Base-by-base conservation (phyloP, 1,284 basidiomycete species). In the Lignosus rhinocerotis region DNA sequence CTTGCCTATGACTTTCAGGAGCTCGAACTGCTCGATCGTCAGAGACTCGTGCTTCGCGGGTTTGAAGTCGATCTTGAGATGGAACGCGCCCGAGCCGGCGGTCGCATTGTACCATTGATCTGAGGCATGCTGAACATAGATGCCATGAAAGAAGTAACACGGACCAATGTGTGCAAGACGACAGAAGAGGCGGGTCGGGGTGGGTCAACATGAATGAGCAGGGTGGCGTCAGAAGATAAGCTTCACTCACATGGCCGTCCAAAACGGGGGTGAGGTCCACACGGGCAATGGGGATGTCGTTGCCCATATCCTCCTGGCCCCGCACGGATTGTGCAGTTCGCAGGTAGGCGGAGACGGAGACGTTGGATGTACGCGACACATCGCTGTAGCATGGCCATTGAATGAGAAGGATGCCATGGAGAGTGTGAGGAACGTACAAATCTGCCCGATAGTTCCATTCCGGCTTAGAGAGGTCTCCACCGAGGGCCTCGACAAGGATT, bases 1-100 rank as follows among this genome's bases (percentile, higher is more conserved):
- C 76, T 98, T 98, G 33, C 96, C 96, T 63, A 99, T 98, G 54
- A 99, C 96, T 73, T 97, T 98, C 73, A 99, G 89, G 51, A 99
- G 80, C 65, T 99, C 96, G 70, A 98, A 99, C 10, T 90, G 89
- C 70, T 99, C 96, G 71, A 98, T 98, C 21, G 93, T 95, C 52
- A 99, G 81, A 1, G 90, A 78, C 70, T 92, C 88, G 69, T 91
- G 87, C 62, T 90, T 86, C 42, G 81, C 86, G 3, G 93, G 92
- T 69, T 92, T 93, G 83, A 94, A 99, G 63, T 94, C 90, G 52
- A 98, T 92, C 75, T 97, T 96, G 67, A 99, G 86, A 75, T 98
- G 95, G 77, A 99, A 95, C 49, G 94, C 90, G 56, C 96, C 96
- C 6, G 86, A 84, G 25, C 95, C 95, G 14, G 89, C 87, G 14